Evolutionary conservation across 495 filamentous ascomycete genomes (phyloP), one percentile per base, ranked within the genome.

Genomic region (Tuber indicum): DNA sequence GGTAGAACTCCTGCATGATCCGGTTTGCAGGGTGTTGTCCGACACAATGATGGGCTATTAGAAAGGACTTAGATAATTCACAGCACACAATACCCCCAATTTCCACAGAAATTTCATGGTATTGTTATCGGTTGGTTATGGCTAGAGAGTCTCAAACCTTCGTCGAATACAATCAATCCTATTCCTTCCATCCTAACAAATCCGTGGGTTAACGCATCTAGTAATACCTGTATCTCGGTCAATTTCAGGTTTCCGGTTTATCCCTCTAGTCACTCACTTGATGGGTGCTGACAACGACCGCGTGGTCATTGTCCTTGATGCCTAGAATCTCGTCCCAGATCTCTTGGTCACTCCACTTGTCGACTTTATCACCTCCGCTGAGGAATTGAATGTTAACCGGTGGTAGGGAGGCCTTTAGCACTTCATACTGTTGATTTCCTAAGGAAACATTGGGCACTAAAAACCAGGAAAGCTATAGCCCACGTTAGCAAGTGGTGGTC

Each of bases 1-100:
- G 89, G 79, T 98, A 98, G 78, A 91, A 91, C 72, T 90, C 86
- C 39, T 85, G 85, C 93, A 99, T 96, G 46, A 99, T 92, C 72
- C 86, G 89, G 76, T 92, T 91, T 16, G 91, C 90, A 1, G 94
- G 87, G 82, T 93, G 88, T 52, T 87, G 88, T 26, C 83, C 82
- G 16, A 86, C 85, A 81, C 91, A 93, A 82, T 93, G 88, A 82
- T 96, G 93, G 17, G 91, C 92, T 93, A 21, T 6, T 72, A 8
- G 26, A 75, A 3, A 72, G 44, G 26, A 84, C 83, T 74, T 84
- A 84, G 19, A 83, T 84, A 12, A 70, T 71, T 45, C 77, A 74
- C 78, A 49, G 41, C 26, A 74, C 45, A 73, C 21, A 47, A 26
- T 73, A 72, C 75, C 36, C 26, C 16, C 36, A 3, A 43, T 45